Evolutionary conservation across 495 filamentous ascomycete species (phyloP).

Genomic region (Cudoniella acicularis): DNA sequence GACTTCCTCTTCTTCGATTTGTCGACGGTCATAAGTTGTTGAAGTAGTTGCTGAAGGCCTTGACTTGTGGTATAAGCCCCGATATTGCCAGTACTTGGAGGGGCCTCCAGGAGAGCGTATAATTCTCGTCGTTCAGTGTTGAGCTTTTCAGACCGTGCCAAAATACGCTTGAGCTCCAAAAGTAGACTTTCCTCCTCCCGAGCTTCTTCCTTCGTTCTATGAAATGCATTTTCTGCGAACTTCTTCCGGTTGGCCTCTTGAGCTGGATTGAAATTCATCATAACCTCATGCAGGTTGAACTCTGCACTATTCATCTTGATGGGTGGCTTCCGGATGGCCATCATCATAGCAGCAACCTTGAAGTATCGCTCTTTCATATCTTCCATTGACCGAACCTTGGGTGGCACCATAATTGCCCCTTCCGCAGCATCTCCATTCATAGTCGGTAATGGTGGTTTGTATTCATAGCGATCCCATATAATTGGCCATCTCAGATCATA

Average conservation of each 20-base stretch:
- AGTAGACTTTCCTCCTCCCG: slow-evolving; percentile 87
- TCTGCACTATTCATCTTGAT: slow-evolving; percentile 82
- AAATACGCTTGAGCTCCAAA: slow-evolving; percentile 84
- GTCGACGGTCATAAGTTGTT: slow-evolving; percentile 72
- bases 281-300: slow-evolving; percentile 74
- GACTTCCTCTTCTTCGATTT: slow-evolving; percentile 80
- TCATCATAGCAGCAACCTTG: slow-evolving; percentile 74
- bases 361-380: slow-evolving; percentile 93
- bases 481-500: slow-evolving; percentile 86
- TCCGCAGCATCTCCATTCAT: slow-evolving; percentile 30
- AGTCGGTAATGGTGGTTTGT: slow-evolving; percentile 47
- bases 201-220: slow-evolving; percentile 78
- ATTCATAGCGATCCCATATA: slow-evolving; percentile 93
- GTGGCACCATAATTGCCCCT: slow-evolving; percentile 40
- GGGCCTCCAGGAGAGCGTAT: slow-evolving; percentile 81
- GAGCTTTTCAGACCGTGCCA: slow-evolving; percentile 73
- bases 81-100: slow-evolving; percentile 60
- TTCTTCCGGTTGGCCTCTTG: slow-evolving; percentile 77
- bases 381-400: slow-evolving; percentile 66
- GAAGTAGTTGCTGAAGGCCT: slow-evolving; percentile 73
- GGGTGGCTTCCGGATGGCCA: slow-evolving; percentile 76
- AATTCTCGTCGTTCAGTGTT: slow-evolving; percentile 85
- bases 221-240: slow-evolving; percentile 73
- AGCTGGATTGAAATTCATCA: slow-evolving; percentile 77
- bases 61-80: slow-evolving; percentile 75